Conservation (phyloP, 169 alveolate species). For the Cryptosporidium baileyi region DNA sequence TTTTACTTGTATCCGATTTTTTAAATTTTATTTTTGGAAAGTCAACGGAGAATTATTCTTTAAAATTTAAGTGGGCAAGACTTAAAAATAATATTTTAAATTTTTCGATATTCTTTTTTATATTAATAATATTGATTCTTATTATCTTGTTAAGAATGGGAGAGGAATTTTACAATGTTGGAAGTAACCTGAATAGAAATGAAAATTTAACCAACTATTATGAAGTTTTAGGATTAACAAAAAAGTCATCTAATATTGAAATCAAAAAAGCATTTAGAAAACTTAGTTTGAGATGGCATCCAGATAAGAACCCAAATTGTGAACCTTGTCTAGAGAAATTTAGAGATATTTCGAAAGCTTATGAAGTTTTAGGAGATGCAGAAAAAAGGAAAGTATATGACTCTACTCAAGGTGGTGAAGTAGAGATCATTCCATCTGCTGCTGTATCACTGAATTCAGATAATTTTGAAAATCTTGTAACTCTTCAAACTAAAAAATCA, state of each 20-base stretch:
- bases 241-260: slow-evolving; percentile 76
- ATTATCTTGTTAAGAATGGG: slow-evolving; percentile 48
- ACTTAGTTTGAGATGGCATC: slow-evolving; percentile 81
- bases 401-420: slow-evolving; percentile 73
- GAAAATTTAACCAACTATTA: slow-evolving; percentile 80
- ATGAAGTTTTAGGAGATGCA: slow-evolving; percentile 84
- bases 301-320: slow-evolving; percentile 82
- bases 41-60: neutral
- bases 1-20: neutral
- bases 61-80: neutral
- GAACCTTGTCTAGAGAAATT: slow-evolving; percentile 82
- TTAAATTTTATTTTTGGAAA: neutral
- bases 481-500: slow-evolving; percentile 60
- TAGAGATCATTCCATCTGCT: slow-evolving; percentile 74
- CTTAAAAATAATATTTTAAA: slow-evolving; percentile 1
- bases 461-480: slow-evolving; percentile 70
- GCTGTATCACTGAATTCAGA: slow-evolving; percentile 70
- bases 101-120: slow-evolving; percentile 7
- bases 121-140: neutral
- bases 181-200: slow-evolving; percentile 28
- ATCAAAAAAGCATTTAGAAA: slow-evolving; percentile 83
- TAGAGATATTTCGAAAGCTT: slow-evolving; percentile 84
- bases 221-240: slow-evolving; percentile 79
- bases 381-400: slow-evolving; percentile 85
- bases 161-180: slow-evolving; percentile 34